Percentiles rank a stretch among this genome's conserved stretches.
Conservation (phyloP, 148 eudicot genomes). For the Vaccinium macrocarpon region DNA sequence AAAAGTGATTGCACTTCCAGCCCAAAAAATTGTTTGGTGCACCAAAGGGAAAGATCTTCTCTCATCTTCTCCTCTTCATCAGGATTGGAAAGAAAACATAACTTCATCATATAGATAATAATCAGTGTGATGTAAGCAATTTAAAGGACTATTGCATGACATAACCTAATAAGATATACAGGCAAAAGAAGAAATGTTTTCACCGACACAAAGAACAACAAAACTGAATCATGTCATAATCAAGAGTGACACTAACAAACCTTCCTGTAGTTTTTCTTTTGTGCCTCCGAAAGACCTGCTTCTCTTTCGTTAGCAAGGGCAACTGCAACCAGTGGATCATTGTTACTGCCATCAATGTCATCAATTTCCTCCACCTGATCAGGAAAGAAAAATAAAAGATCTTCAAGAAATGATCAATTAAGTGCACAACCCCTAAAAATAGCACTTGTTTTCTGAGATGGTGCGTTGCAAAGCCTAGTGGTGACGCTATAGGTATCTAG, state of each 20-base stretch:
- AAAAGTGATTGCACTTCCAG: neutral
- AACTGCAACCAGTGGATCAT: conserved; percentile 85
- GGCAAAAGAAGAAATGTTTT: neutral
- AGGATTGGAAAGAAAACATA: neutral
- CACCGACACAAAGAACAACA: neutral
- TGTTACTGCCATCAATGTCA: conserved; percentile 63
- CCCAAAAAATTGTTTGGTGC: neutral
- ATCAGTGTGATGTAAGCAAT: neutral
- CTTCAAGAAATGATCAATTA: neutral
- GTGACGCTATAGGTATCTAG: too few relatives aligned
- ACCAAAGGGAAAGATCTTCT: neutral
- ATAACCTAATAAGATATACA: neutral
- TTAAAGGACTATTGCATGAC: neutral
- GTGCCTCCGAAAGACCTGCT: conserved; percentile 68
- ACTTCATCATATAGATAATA: neutral
- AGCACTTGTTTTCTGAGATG: neutral
- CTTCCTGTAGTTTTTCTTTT: conserved; percentile 74
- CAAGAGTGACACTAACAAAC: conserved; percentile 30
- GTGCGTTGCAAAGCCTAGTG: neutral
- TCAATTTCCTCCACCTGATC: conserved; percentile 95
- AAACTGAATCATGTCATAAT: neutral
- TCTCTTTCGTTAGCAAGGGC: conserved; percentile 83
- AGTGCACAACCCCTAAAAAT: neutral
- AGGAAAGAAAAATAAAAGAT: neutral
- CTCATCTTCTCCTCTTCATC: neutral